Base-by-base conservation (phyloP, 1,284 basidiomycete species). In the Fistulina hepatica region DNA sequence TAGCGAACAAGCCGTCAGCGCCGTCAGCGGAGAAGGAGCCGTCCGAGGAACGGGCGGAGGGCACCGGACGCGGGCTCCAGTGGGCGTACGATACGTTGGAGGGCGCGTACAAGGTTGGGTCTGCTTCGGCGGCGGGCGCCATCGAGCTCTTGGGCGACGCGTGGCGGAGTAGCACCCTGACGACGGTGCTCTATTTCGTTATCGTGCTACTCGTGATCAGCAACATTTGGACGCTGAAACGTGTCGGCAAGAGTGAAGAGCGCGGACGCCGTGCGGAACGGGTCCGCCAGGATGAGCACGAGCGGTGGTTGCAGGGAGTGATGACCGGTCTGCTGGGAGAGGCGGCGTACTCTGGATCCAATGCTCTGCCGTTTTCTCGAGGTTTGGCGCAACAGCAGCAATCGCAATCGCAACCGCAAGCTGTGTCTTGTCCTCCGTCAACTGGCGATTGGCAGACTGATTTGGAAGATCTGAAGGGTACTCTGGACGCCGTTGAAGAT, bases 31-130 rank as follows among this genome's bases (percentile, higher is more conserved):
- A 26, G 26, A 73, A 75, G 54, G 59, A 63, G 43, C 72, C 76
- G 38, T 77, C 81, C 52, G 65, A 68, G 38, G 77, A 82, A 52
- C 72, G 78, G 12, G 75, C 79, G 44, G 67, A 65, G 45, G n/a
- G n/a, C n/a, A n/a, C n/a, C n/a, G n/a, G n/a, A n/a, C 79, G 81
- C 16, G 73, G 76, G 0, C 59, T 91, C 42, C 88, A 92, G 51
- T 90, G 84, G 74, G 83, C 84, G 2, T 76, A 81, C 57, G 89
- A 93, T 51, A 84, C 82, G 16, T 69, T 89, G 52, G 76, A 77
- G 26, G 82, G 81, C 28, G 76, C 82, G 3, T 66, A 67, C 40
- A 65, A 69, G 43, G 88, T 92, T 39, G 76, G 76, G 33, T 67
- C 65, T 49, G 71, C 75, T 46, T 80, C 82, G 42, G 71, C 76